Evolutionary conservation across 2,329 filamentous ascomycete genomes (phyloP), one percentile per base, ranked within the genome.

Genomic region (Nothophaeocryptopus gaeumannii): DNA sequence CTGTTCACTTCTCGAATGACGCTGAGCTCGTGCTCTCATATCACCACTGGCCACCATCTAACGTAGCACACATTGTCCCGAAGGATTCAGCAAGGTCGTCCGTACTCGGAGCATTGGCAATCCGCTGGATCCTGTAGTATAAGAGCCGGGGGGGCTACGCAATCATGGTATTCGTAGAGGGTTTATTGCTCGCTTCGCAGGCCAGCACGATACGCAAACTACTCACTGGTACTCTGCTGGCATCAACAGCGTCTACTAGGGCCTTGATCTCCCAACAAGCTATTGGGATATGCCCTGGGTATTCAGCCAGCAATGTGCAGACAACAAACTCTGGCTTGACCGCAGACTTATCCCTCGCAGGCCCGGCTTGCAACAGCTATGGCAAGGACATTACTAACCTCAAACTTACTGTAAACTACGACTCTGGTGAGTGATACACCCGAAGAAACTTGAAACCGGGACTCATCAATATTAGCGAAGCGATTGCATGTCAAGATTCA

Each of bases 401-500:
- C 31, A 54, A 50, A 1, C 45, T 67, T 1, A 34, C 44, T 5
- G 65, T 67, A 3, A 50, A 64, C 20, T 66, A 67, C 44, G 62
- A 67, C 40, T 57, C 42, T 26, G 44, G 61, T 44, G 47, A 57
- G 31, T 59, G 60, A 32, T 33, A 41, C 29, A 7, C 3, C n/a
- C 9, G 26, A 12, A 8, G 29, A 13, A 14, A n/a, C 31, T n/a
- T 5, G 2, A 13, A 30, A 1, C n/a, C 15, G 41, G 63, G n/a
- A 44, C 53, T 29, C 10, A 42, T 10, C 5, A 11, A 14, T 31
- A 5, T 9, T 15, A 48, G 36, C 44, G 5, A 51, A 59, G 34
- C 82, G 86, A 13, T 76, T 89, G 3, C 86, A 89, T 63, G 82
- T 60, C 32, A 59, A 59, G 60, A 87, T 90, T 49, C 81, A 84